These are phyloP conservation scores for Rhododendron molle DNA, from an alignment of 148 eudicot genomes.

Conservation along the genomic window DNA sequence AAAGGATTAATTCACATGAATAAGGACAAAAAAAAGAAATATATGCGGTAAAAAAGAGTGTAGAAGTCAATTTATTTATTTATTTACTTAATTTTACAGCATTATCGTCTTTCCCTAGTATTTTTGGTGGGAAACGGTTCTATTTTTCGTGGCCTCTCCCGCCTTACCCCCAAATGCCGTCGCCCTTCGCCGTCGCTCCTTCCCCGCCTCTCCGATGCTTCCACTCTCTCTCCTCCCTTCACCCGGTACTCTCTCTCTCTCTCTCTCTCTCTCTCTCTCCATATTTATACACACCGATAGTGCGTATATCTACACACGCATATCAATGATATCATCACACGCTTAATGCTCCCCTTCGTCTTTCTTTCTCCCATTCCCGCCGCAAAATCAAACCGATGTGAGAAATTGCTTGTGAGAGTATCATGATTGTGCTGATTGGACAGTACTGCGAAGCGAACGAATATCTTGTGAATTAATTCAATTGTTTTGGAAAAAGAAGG, in stretches of 20 bases:
- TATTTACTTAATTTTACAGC: too few species aligned
- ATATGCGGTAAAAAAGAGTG: too few species aligned
- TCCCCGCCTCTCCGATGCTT: constrained; percentile 14
- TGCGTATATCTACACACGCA: neutral
- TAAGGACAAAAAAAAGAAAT: too few species aligned
- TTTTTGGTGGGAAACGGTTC: neutral
- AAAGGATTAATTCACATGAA: too few species aligned
- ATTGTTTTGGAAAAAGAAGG: neutral
- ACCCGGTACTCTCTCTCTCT: constrained; percentile 15
- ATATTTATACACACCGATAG: neutral
- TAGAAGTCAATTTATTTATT: too few species aligned
- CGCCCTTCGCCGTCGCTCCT: constrained; percentile 28
- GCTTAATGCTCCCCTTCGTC: neutral
- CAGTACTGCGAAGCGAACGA: neutral
- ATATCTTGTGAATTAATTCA: neutral
- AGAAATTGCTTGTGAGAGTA: neutral
- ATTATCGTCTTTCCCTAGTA: neutral
- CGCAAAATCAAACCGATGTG: neutral
- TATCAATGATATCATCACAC: neutral
- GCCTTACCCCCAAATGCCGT: constrained; percentile 22
- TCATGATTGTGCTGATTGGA: neutral
- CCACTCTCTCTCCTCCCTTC: constrained; percentile 7
- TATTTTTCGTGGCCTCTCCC: neutral
- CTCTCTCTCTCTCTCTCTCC: constrained; percentile 12
- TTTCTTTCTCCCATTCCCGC: neutral